Conservation (phyloP, 208 protist species). For the Dictyostelium gargantuum region DNA sequence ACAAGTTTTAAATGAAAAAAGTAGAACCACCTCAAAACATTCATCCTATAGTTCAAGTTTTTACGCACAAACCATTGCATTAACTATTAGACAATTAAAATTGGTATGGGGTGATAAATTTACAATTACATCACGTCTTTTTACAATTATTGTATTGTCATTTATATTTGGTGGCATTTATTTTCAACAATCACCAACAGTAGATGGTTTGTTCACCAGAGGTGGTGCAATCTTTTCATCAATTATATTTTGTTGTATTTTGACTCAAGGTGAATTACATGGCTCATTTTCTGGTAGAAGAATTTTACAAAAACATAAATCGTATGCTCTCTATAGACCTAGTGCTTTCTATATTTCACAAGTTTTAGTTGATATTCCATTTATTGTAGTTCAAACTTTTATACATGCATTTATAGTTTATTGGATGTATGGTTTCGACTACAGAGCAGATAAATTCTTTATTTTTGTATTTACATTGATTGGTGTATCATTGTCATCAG, state of each 20-base stretch:
- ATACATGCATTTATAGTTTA: slow-evolving; percentile 70
- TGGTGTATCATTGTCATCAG: background rate
- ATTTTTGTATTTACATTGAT: slow-evolving; percentile 63
- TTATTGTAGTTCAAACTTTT: slow-evolving; percentile 62
- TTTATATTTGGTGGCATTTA: slow-evolving; percentile 36
- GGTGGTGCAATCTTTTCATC: slow-evolving; percentile 38
- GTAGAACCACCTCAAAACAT: background rate
- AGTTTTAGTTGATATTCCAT: slow-evolving; percentile 67
- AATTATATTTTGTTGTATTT: slow-evolving; percentile 37
- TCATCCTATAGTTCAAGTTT: slow-evolving; percentile 25
- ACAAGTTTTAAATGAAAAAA: slow-evolving; percentile 28
- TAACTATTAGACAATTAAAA: slow-evolving; percentile 21
- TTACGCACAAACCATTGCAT: background rate
- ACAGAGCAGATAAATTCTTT: slow-evolving; percentile 68
- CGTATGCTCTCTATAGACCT: slow-evolving; percentile 52
- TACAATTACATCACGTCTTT: background rate
- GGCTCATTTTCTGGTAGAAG: slow-evolving; percentile 34
- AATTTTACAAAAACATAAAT: slow-evolving; percentile 32
- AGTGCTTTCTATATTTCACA: slow-evolving; percentile 47
- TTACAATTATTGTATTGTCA: background rate
- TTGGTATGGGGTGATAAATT: slow-evolving; percentile 43
- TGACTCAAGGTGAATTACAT: background rate
- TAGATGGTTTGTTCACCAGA: slow-evolving; percentile 12
- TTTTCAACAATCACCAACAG: background rate
- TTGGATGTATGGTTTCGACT: slow-evolving; percentile 67